phyloP scores from a whole-genome alignment of 768 basidiomycete species.

The Tulasnella sp. region DNA sequence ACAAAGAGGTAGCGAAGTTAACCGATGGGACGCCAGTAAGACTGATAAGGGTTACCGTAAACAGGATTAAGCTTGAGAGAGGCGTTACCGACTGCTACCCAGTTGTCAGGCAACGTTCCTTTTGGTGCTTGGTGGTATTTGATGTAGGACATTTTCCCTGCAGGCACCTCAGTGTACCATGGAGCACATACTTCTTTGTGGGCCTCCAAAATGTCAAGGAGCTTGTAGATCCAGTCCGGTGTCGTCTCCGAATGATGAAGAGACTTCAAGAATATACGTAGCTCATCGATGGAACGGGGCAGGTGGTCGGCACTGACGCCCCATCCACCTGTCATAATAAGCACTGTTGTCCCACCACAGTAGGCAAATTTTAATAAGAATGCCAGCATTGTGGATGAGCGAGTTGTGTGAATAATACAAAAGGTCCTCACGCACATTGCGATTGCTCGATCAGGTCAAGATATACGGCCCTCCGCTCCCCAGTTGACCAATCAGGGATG shows the following conservation, averaged over 20 bases:
- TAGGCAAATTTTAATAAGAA: background rate
- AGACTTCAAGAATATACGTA: background rate
- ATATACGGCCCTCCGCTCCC: background rate
- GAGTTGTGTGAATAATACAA: too few species aligned
- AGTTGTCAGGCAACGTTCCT: background rate
- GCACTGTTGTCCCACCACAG: background rate
- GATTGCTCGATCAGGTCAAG: background rate
- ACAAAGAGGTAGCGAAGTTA: too few species aligned
- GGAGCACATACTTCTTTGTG: slow-evolving; percentile 2
- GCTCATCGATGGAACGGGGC: slow-evolving; percentile 2
- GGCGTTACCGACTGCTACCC: slow-evolving; percentile 3
- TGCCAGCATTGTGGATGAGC: too few species aligned
- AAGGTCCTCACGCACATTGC: background rate
- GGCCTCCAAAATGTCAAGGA: slow-evolving; percentile 7
- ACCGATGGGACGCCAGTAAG: too few species aligned
- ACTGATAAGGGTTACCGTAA: background rate
- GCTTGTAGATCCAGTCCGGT: background rate
- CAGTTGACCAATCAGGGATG: background rate
- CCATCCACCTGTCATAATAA: slow-evolving; percentile 1
- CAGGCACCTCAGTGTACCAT: background rate
- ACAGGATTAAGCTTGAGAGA: slow-evolving; percentile 9
- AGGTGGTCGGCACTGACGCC: background rate
- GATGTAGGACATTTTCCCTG: background rate
- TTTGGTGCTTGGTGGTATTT: background rate
- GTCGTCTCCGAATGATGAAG: background rate